Conservation (phyloP, 1,284 basidiomycete species). For the Anthracocystis walkeri region DNA sequence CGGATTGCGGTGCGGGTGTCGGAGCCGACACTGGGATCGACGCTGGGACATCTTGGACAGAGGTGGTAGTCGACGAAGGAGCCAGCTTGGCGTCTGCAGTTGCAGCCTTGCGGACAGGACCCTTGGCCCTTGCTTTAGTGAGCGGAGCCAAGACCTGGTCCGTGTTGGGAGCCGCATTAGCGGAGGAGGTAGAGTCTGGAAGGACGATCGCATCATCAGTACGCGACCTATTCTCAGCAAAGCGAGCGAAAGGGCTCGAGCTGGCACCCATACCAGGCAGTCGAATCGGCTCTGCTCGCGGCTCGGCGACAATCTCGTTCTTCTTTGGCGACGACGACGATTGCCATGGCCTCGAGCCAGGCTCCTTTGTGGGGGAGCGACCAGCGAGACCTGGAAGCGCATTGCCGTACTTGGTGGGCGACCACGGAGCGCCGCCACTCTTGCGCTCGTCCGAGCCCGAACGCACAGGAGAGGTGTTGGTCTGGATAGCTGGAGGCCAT, state of each 20-base stretch:
- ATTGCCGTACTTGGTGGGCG: constrained; percentile 51
- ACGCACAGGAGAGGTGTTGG: constrained; percentile 25
- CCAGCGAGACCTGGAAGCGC: constrained; percentile 49
- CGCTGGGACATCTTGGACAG: constrained; percentile 1
- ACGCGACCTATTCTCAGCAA: constrained; percentile 18
- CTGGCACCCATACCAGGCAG: constrained; percentile 51
- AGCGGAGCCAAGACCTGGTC: constrained; percentile 34
- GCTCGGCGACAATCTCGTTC: constrained; percentile 23
- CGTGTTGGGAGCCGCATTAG: constrained; percentile 1
- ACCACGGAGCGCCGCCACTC: constrained; percentile 20
- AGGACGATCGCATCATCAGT: constrained; percentile 24
- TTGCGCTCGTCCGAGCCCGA: constrained; percentile 31
- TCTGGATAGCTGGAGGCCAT: constrained; percentile 41
- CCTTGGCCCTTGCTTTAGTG: constrained; percentile 36
- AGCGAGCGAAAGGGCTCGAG: constrained; percentile 39
- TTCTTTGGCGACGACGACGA: constrained; percentile 29
- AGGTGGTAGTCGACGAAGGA: neutral
- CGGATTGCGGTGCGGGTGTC: neutral
- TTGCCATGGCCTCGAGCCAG: constrained; percentile 18
- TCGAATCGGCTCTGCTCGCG: constrained; percentile 43
- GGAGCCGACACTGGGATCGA: constrained; percentile 12
- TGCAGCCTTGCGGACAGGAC: constrained; percentile 21
- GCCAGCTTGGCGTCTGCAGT: constrained; percentile 18
- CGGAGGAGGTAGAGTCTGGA: neutral
- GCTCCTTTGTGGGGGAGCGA: constrained; percentile 39